Conservation (phyloP, 257 asterid species). For the Rauvolfia tetraphylla region DNA sequence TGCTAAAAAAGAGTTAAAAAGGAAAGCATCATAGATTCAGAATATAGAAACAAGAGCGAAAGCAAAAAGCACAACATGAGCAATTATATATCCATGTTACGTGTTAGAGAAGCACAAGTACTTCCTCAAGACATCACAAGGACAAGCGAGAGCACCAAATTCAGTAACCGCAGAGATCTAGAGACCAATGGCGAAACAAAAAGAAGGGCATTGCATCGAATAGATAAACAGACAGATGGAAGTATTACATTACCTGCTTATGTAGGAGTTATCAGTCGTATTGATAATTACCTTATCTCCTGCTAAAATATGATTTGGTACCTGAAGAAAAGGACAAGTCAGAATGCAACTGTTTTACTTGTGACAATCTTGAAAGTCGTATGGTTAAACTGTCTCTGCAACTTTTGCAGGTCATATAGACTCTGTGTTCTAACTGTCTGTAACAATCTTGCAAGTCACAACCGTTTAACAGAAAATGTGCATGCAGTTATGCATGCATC, state of each 20-base stretch:
- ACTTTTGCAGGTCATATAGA: too few relatives aligned
- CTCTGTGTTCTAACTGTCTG: neutral
- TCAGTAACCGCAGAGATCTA: neutral
- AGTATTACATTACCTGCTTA: constrained; percentile 53
- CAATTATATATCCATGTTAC: neutral
- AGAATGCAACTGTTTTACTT: neutral
- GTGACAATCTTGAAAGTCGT: neutral
- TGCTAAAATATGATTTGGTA: constrained; percentile 63
- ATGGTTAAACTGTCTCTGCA: neutral
- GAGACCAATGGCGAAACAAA: neutral
- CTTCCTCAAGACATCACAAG: neutral
- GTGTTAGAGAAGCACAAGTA: neutral
- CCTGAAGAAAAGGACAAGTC: constrained; percentile 29
- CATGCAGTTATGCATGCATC: neutral
- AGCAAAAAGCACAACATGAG: neutral
- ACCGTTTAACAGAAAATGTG: neutral
- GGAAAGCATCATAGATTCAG: neutral
- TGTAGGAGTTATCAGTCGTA: constrained; percentile 55
- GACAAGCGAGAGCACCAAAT: neutral
- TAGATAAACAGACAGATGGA: neutral
- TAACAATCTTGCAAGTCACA: neutral
- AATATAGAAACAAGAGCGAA: neutral
- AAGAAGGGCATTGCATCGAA: neutral
- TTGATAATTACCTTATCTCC: constrained; percentile 65
- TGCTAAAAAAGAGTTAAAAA: neutral